Base-by-base conservation (phyloP, 2,329 filamentous ascomycete genomes). In the Alternaria sp. region DNA sequence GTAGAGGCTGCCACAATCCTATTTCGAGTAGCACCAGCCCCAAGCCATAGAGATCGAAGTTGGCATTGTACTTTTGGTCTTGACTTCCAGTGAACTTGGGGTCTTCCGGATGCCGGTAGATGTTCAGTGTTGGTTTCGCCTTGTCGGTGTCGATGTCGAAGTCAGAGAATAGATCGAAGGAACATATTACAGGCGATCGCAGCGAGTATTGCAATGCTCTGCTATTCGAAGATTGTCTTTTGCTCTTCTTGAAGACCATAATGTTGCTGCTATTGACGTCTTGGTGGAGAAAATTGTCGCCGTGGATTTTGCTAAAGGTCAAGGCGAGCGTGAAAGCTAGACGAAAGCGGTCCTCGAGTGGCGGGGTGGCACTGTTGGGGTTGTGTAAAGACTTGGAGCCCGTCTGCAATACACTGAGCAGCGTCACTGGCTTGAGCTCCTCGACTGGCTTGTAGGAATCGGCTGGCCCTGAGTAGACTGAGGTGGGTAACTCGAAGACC, bases 291-390 rank as follows among this genome's bases (percentile, higher is more conserved):
- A 93, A 87, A 13, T 88, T 87, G 44, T 90, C 85, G 3, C 86
- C 85, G 73, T 94, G 91, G 77, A 94, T 83, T 67, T 91, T 89
- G 72, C 91, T 92, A 32, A 94, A 85, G 4, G 91, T 91, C 67
- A 89, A 90, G 30, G 88, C 87, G 4, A 94, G 83, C 67, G 92
- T 92, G 57, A 91, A 85, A 4, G 91, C 91, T 54, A 95, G 83
- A 13, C 89, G 86, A 72, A 93, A 94, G 71, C 92, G 92, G 61
- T 90, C 89, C 79, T 95, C 92, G 0, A 94, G 82, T 36, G 87
- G 86, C 19, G 79, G 79, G 1, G 82, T 82, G 5, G 76, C 74
- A 47, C 79, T 81, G 55, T 77, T 77, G 13, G 78, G 77, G 52
- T 79, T 78, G 67, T 82, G 80, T 15, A 79, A 63, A 26, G 81